Percentiles rank a stretch among this genome's conserved stretches.
Evolutionary conservation across 805 yeast genomes (phyloP).

Genomic region (Henningerozyma blattae): DNA sequence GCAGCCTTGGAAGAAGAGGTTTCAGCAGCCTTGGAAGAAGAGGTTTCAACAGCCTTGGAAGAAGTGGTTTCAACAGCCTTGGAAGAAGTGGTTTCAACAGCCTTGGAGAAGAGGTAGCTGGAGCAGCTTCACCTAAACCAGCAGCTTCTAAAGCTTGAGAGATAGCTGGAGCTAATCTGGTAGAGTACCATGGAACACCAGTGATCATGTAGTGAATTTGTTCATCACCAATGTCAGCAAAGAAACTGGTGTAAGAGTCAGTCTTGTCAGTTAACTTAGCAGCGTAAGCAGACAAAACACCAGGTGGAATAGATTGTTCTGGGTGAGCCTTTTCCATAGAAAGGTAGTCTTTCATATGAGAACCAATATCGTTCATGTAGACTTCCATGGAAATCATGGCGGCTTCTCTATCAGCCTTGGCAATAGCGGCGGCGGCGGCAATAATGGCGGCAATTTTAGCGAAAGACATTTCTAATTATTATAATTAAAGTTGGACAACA

Average conservation of each 20-base stretch:
- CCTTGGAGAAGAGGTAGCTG: constrained; percentile 2
- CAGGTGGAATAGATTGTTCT: constrained; percentile 7
- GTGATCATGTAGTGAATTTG: constrained; percentile 20
- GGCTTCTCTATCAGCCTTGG: constrained; percentile 3
- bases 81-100: background rate
- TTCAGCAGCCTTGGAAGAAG: background rate
- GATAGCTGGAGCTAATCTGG: constrained; percentile 3
- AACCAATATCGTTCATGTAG: constrained; percentile 9
- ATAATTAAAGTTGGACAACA: background rate
- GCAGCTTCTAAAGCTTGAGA: constrained; percentile 2
- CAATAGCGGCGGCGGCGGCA: constrained; percentile 7
- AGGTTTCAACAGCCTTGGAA: background rate
- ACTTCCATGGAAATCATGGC: constrained; percentile 9
- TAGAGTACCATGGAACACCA: constrained; percentile 8
- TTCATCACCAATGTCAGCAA: constrained; percentile 13
- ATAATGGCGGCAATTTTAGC: constrained; percentile 2
- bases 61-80: background rate
- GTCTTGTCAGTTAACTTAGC: constrained; percentile 22
- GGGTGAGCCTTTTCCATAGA: constrained; percentile 4
- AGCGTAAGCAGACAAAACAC: constrained; percentile 5
- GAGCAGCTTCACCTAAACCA: constrained; percentile 1
- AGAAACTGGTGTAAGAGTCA: constrained; percentile 23
- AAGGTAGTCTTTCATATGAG: constrained; percentile 7
- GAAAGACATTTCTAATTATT: constrained; percentile 1
- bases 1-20: background rate